Percentiles rank a stretch among this genome's conserved stretches.
Evolutionary conservation across 495 filamentous ascomycete genomes (phyloP).

Genomic region (Xylaria flabelliformis): DNA sequence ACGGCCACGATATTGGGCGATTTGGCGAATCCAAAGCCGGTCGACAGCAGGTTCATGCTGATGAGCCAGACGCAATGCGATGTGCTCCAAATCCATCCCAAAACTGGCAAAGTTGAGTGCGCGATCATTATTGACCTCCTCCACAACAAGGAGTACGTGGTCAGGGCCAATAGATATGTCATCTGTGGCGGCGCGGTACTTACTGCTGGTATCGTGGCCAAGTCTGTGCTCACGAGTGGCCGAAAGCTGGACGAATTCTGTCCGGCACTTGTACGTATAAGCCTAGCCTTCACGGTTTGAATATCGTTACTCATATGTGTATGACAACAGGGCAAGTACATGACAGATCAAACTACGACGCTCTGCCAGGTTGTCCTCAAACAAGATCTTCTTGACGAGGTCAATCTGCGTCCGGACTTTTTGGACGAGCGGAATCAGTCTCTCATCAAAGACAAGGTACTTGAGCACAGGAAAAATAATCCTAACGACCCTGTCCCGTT

Average conservation of each 20-base stretch:
- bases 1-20: neutral
- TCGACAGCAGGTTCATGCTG: neutral
- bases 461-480: neutral
- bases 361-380: conserved; percentile 1
- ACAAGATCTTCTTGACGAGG: neutral
- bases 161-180: neutral
- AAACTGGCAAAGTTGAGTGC: neutral
- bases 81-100: neutral
- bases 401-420: neutral
- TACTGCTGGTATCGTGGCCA: neutral
- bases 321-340: neutral
- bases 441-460: neutral
- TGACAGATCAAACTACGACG: neutral
- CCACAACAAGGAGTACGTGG: neutral
- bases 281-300: neutral
- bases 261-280: neutral
- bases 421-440: neutral
- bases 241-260: neutral
- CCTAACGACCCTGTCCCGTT: neutral
- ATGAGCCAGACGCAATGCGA: neutral
- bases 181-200: neutral
- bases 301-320: neutral
- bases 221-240: neutral
- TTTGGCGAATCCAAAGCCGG: neutral
- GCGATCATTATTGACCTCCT: neutral